Conservation (phyloP, 768 basidiomycete species). For the Lenzites betulinus region DNA sequence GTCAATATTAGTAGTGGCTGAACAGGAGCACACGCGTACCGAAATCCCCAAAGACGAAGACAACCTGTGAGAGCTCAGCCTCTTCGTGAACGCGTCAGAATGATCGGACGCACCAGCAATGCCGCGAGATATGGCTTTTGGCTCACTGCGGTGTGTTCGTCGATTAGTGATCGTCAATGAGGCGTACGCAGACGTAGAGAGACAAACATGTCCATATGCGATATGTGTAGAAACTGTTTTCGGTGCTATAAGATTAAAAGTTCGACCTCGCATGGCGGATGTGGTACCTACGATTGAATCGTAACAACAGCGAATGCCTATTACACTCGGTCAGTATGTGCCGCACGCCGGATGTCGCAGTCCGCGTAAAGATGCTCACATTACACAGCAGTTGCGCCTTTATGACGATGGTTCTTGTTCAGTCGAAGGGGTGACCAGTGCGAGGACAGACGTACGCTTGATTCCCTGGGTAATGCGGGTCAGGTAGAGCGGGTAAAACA, state of each 20-base stretch:
- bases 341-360: neutral
- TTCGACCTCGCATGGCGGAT: no score
- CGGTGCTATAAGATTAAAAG: neutral
- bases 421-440: no score
- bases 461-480: neutral
- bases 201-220: constrained; percentile 19
- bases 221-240: constrained; percentile 12
- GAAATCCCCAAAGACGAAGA: neutral
- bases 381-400: constrained; percentile 9
- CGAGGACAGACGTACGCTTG: neutral
- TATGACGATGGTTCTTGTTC: neutral
- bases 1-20: no score
- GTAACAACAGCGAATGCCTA: constrained; percentile 11
- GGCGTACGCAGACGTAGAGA: no score
- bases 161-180: no score
- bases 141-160: constrained; percentile 3
- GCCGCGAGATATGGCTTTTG: neutral
- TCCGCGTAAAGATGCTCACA: neutral
- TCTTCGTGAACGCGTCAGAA: neutral
- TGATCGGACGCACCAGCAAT: neutral
- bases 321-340: neutral
- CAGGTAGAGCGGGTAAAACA: neutral
- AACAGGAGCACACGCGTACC: neutral
- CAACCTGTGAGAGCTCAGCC: neutral
- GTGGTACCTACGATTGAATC: constrained; percentile 4